A percentile compares a stretch with the other conserved stretches of the same genome.
Evolutionary conservation across 1,284 basidiomycete genomes (phyloP).

Genomic region (Exobasidium cylindrosporum): DNA sequence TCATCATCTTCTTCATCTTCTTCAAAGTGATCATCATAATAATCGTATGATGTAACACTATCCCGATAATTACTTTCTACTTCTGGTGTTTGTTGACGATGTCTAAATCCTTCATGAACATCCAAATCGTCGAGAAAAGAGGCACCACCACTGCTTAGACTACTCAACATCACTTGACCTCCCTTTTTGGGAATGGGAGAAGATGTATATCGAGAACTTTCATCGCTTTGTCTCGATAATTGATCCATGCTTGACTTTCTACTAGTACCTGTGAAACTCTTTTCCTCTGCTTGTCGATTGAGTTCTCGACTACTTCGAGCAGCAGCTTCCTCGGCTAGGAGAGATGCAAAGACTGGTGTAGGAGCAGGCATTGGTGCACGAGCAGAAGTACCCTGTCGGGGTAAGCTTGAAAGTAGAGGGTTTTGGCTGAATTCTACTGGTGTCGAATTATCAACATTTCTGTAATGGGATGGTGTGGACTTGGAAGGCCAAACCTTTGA

Average conservation of each 20-base stretch:
- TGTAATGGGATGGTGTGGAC: not conserved
- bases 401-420: not conserved
- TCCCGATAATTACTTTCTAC: not conserved
- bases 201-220: not conserved
- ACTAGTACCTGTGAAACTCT: not conserved
- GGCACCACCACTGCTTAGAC: conserved; percentile 10
- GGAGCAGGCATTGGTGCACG: conserved; percentile 2
- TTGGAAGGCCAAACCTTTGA: not conserved
- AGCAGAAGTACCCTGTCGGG: not conserved
- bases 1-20: not conserved
- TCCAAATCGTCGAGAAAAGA: conserved; percentile 26
- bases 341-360: conserved; percentile 3
- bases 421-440: not conserved
- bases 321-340: not conserved
- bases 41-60: not conserved
- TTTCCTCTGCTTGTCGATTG: not conserved
- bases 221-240: not conserved
- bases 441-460: not conserved
- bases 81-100: not conserved
- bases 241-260: conserved; percentile 10
- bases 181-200: too few species aligned
- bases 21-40: not conserved
- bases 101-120: conserved; percentile 17
- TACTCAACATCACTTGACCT: not conserved
- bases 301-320: not conserved